Percentiles rank a stretch among this genome's conserved stretches.
phyloP scores from a whole-genome alignment of 345 rosid genomes.

The Arabidopsis arenosa region DNA sequence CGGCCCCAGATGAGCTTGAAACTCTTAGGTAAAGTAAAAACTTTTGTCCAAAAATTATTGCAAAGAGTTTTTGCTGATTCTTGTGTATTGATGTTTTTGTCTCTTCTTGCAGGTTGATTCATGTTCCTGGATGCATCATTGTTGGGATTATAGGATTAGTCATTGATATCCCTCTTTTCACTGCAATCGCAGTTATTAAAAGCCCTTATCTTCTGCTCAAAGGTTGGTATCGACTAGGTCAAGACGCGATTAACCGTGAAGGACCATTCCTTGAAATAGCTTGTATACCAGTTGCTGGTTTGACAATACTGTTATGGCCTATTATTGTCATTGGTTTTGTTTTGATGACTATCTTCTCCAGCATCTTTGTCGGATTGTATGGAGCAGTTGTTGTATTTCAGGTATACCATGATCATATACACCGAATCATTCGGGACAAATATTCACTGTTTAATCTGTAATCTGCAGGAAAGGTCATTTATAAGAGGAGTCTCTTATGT shows the following conservation, averaged over 20 bases:
- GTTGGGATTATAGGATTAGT: constrained; percentile 70
- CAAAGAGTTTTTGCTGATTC: not conserved
- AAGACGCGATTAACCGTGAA: constrained; percentile 73
- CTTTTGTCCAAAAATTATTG: not conserved
- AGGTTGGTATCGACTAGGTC: constrained; percentile 75
- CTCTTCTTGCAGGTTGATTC: constrained; percentile 60
- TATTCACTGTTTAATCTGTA: not conserved
- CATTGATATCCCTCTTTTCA: constrained; percentile 72
- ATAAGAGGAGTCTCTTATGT: constrained; percentile 78
- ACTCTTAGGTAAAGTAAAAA: constrained; percentile 62
- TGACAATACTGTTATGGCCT: constrained; percentile 85
- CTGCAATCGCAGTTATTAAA: constrained; percentile 68
- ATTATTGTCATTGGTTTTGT: constrained; percentile 73
- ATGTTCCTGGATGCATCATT: constrained; percentile 72
- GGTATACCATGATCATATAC: constrained; percentile 39
- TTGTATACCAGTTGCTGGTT: constrained; percentile 80
- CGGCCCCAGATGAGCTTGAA: constrained; percentile 56
- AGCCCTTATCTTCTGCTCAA: constrained; percentile 76
- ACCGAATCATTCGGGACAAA: not conserved
- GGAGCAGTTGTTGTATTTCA: constrained; percentile 77
- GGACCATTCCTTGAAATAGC: constrained; percentile 87
- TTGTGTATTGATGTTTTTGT: constrained; percentile 5
- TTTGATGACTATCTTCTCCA: constrained; percentile 56
- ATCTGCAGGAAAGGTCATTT: constrained; percentile 76
- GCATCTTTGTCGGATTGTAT: constrained; percentile 76